Conservation (phyloP, 768 basidiomycete species). For the Lentinula sp. region DNA sequence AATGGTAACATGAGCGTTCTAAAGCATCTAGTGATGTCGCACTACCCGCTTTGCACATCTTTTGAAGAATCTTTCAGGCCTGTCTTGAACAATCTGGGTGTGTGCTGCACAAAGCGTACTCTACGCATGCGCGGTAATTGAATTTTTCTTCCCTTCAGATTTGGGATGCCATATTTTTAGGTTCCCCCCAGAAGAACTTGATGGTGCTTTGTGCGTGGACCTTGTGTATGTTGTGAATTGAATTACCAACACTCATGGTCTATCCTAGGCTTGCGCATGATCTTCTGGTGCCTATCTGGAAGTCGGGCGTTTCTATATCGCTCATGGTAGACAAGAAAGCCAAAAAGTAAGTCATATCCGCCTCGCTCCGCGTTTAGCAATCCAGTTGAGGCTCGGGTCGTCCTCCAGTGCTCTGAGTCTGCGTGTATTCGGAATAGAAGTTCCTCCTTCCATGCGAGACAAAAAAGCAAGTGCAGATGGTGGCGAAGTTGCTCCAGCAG, state of each 20-base stretch:
- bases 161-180: constrained; percentile 69
- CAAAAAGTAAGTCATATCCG: constrained; percentile 59
- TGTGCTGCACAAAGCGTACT: constrained; percentile 27
- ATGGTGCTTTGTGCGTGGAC: constrained; percentile 41
- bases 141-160: constrained; percentile 28
- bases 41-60: constrained; percentile 70
- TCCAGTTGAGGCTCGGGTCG: constrained; percentile 1
- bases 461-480: constrained; percentile 7
- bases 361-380: background rate
- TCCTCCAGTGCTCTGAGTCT: constrained; percentile 72
- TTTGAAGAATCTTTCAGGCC: constrained; percentile 58
- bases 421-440: constrained; percentile 77
- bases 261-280: constrained; percentile 61
- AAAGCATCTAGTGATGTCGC: constrained; percentile 62
- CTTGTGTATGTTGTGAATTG: background rate
- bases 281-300: constrained; percentile 93
- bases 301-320: constrained; percentile 78
- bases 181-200: constrained; percentile 50
- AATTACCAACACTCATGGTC: background rate
- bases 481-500: background rate
- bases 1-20: constrained; percentile 50
- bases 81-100: constrained; percentile 49
- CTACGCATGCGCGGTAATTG: background rate
- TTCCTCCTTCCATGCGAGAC: constrained; percentile 44
- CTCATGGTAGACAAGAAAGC: constrained; percentile 97